Evolutionary conservation across 2,329 filamentous ascomycete species (phyloP).

Genomic region (Nemania sp.): DNA sequence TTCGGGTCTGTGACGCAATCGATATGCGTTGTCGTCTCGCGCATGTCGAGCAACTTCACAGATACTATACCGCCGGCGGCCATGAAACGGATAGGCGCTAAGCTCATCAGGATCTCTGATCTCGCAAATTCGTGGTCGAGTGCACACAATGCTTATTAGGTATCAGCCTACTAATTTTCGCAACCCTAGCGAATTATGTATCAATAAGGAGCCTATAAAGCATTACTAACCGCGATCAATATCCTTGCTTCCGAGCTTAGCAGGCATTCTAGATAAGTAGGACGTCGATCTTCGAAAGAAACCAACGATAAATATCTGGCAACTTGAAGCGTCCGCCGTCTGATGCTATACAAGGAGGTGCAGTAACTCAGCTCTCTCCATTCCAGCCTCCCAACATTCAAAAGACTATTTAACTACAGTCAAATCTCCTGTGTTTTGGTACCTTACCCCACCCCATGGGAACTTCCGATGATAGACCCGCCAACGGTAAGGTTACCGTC

Average conservation of each 20-base stretch:
- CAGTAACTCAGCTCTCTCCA: no score
- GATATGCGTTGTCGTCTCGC: slow-evolving; percentile 42
- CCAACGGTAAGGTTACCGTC: no score
- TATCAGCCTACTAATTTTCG: not conserved
- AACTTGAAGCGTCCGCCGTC: no score
- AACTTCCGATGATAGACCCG: no score
- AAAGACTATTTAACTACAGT: no score
- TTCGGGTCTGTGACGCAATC: slow-evolving; percentile 48
- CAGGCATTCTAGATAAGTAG: not conserved
- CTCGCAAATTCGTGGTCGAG: slow-evolving; percentile 43
- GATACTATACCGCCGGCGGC: slow-evolving; percentile 44
- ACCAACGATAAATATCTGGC: not conserved
- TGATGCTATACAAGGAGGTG: no score
- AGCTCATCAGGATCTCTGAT: slow-evolving; percentile 45
- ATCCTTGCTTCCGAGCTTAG: slow-evolving; percentile 11
- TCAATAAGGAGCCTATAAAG: not conserved
- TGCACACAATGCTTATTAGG: slow-evolving; percentile 37
- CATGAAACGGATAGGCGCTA: slow-evolving; percentile 48
- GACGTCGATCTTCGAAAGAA: not conserved
- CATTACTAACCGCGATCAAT: slow-evolving; percentile 22
- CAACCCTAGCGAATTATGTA: not conserved
- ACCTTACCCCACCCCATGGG: no score
- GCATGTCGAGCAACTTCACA: slow-evolving; percentile 43
- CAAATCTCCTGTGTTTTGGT: no score
- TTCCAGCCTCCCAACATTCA: no score